phyloP scores from a whole-genome alignment of 371 early-diverging fungal genomes.

The Haplosporangium sp. region DNA sequence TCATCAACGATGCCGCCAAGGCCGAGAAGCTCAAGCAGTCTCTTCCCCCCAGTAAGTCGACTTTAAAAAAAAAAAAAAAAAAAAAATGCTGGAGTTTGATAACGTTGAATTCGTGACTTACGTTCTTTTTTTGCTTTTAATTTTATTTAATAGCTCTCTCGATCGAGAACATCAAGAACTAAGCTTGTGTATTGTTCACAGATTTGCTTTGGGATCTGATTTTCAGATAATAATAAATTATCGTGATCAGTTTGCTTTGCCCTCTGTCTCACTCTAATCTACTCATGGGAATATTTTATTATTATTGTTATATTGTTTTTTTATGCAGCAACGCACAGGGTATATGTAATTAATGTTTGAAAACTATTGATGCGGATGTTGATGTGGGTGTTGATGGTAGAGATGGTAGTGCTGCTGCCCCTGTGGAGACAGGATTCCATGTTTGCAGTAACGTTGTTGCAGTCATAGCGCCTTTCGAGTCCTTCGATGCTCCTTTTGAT shows the following conservation, averaged over 20 bases:
- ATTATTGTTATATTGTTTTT: neutral
- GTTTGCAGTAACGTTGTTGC: neutral
- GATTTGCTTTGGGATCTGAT: constrained; percentile 35
- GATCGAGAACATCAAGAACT: constrained; percentile 49
- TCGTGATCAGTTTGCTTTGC: constrained; percentile 16
- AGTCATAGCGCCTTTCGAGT: neutral
- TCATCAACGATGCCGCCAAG: constrained; percentile 95
- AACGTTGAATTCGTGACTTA: neutral
- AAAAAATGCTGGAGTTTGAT: no score
- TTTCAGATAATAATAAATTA: constrained; percentile 30
- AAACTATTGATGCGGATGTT: neutral
- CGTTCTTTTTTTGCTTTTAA: neutral
- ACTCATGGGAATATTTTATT: neutral
- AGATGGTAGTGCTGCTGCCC: neutral
- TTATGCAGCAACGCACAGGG: neutral
- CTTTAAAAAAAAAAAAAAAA: neutral
- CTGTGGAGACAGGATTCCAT: neutral
- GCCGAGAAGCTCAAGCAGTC: constrained; percentile 96
- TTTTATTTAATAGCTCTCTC: constrained; percentile 28
- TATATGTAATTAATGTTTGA: neutral
- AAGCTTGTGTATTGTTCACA: constrained; percentile 24
- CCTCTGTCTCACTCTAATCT: neutral
- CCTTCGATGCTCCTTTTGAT: neutral
- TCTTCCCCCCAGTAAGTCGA: constrained; percentile 83
- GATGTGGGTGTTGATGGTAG: neutral